Evolutionary conservation across 345 rosid genomes (phyloP).

Genomic region (Trapa incisa): DNA sequence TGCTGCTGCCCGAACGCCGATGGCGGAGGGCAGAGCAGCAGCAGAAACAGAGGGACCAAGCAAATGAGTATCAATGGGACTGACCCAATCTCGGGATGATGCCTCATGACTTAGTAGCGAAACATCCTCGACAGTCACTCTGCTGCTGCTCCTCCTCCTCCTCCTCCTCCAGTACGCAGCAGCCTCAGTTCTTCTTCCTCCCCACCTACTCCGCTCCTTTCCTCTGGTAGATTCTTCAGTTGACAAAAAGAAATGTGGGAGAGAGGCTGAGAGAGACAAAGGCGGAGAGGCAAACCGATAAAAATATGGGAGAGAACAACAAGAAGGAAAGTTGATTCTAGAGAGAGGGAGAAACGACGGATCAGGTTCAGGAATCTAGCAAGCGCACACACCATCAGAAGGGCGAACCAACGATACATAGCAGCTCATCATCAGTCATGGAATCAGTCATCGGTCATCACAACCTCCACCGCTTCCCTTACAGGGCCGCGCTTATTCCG

Average conservation of each 20-base stretch:
- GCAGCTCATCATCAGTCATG: not conserved
- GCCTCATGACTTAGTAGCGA: slow-evolving; percentile 45
- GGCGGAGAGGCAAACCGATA: not conserved
- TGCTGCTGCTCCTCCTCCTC: slow-evolving; percentile 7
- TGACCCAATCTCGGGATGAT: slow-evolving; percentile 15
- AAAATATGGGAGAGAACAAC: not conserved
- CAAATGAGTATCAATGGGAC: slow-evolving; percentile 5
- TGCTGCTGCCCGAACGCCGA: slow-evolving; percentile 34
- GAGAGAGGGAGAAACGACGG: slow-evolving; percentile 5
- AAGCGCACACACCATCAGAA: not conserved
- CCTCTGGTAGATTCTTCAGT: slow-evolving; percentile 14
- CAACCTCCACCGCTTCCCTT: not conserved
- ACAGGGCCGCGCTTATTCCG: not conserved
- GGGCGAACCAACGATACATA: not conserved
- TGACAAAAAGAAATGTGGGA: slow-evolving; percentile 14
- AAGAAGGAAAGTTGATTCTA: not conserved
- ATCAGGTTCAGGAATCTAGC: slow-evolving; percentile 1
- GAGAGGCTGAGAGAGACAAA: not conserved
- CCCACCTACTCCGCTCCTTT: slow-evolving; percentile 4
- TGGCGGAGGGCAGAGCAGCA: slow-evolving; percentile 25
- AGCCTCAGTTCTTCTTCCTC: slow-evolving; percentile 17
- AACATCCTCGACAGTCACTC: slow-evolving; percentile 17
- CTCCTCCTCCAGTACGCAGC: not conserved
- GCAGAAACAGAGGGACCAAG: slow-evolving; percentile 14
- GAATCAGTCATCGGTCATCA: too few species aligned